phyloP scores from a whole-genome alignment of 768 basidiomycete species.

The Macrocybe gigantea region DNA sequence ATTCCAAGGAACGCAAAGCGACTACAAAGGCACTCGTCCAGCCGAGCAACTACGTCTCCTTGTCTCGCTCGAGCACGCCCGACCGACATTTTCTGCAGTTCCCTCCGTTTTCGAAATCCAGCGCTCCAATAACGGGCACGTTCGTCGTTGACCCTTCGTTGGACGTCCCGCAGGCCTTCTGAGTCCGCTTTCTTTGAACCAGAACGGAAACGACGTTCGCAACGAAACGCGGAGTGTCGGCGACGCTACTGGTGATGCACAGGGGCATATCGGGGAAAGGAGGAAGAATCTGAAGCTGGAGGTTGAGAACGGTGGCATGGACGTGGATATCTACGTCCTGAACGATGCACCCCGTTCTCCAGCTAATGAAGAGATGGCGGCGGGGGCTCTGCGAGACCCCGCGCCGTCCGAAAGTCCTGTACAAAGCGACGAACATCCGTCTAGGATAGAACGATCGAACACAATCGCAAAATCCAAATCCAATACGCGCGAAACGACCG shows the following conservation, averaged over 20 bases:
- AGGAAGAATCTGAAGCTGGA: constrained; percentile 28
- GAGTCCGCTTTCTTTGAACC: constrained; percentile 15
- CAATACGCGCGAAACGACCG: too few relatives aligned
- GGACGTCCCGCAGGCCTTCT: constrained; percentile 28
- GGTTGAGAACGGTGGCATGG: constrained; percentile 33
- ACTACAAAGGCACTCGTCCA: constrained; percentile 5
- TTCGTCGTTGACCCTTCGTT: constrained; percentile 37
- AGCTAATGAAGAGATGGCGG: background rate
- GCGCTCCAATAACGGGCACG: constrained; percentile 24
- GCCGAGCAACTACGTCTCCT: constrained; percentile 25
- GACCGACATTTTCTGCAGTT: constrained; percentile 12
- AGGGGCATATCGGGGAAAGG: too few relatives aligned
- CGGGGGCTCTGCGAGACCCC: too few relatives aligned
- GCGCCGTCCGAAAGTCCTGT: too few relatives aligned
- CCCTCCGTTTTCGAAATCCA: constrained; percentile 9
- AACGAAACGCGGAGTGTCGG: too few relatives aligned
- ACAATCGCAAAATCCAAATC: too few relatives aligned
- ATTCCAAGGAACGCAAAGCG: background rate
- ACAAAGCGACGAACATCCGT: too few relatives aligned
- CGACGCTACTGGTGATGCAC: too few relatives aligned
- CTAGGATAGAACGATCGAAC: too few relatives aligned
- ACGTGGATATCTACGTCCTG: constrained; percentile 35
- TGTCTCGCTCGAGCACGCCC: constrained; percentile 22
- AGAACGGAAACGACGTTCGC: constrained; percentile 17
- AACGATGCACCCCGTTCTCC: constrained; percentile 3